Evolutionary conservation across 768 basidiomycete genomes (phyloP).

Genomic region (Lactifluus rugatus): DNA sequence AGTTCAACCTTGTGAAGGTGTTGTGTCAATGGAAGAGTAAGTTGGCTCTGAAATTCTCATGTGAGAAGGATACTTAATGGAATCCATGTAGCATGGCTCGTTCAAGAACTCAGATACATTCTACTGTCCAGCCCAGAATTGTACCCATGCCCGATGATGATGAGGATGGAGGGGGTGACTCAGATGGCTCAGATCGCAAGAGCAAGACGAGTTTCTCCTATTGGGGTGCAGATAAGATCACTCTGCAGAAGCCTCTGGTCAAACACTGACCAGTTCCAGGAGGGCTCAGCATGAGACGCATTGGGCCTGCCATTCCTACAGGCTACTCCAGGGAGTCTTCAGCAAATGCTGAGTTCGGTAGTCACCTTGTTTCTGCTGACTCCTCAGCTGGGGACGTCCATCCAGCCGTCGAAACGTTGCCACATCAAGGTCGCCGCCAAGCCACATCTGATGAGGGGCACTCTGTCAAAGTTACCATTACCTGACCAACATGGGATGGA

Average conservation of each 20-base stretch:
- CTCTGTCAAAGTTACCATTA: conserved; percentile 60
- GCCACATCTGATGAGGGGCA: conserved; percentile 53
- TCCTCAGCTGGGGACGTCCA: conserved; percentile 41
- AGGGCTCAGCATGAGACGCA: conserved; percentile 28
- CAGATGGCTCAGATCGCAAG: conserved; percentile 80
- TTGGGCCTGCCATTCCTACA: conserved; percentile 34
- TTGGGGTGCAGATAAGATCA: conserved; percentile 88
- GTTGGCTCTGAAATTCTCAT: no score
- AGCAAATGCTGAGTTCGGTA: conserved; percentile 89
- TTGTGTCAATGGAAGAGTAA: conserved; percentile 87
- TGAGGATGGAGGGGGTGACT: conserved; percentile 48
- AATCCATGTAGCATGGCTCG: conserved; percentile 48
- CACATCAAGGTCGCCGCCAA: conserved; percentile 35
- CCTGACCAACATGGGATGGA: conserved; percentile 61
- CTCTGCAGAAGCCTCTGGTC: conserved; percentile 67
- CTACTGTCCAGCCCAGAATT: conserved; percentile 50
- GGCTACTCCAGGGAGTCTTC: conserved; percentile 74
- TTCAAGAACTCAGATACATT: conserved; percentile 52
- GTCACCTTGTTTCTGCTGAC: conserved; percentile 64
- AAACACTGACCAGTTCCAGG: conserved; percentile 33
- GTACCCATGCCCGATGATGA: conserved; percentile 63
- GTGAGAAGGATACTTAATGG: conserved; percentile 12
- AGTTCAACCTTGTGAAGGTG: conserved; percentile 65
- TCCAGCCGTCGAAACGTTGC: conserved; percentile 52
- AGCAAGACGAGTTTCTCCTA: conserved; percentile 93